These are phyloP conservation scores for Globisporangium emineosum DNA, from an alignment of 352 stramenopile genomes.

Conservation along the genomic window DNA sequence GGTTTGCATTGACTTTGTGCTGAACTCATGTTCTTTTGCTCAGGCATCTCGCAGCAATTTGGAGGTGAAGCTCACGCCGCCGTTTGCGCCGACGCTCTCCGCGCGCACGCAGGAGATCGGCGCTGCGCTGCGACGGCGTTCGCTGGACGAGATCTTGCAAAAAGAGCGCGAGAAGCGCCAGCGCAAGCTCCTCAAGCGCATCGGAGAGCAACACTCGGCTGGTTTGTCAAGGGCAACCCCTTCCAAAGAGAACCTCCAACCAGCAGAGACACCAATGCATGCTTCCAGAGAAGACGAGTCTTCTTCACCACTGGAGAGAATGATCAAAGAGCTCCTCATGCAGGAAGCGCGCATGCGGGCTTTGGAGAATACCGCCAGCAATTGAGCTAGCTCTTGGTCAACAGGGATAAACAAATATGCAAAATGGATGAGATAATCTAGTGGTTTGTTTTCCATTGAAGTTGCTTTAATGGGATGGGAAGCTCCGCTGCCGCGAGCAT, in stretches of 20 bases:
- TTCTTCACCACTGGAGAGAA: background rate
- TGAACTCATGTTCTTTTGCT: slow-evolving; percentile 11
- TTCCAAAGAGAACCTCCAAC: no score
- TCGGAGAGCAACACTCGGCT: background rate
- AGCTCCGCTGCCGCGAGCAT: slow-evolving; percentile 22
- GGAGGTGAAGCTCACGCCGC: slow-evolving; percentile 15
- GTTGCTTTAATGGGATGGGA: slow-evolving; percentile 28
- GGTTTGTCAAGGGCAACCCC: background rate
- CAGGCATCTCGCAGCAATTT: slow-evolving; percentile 6
- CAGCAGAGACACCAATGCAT: background rate
- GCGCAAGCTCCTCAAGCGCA: slow-evolving; percentile 1
- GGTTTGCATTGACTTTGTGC: background rate
- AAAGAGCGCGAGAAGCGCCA: slow-evolving; percentile 15
- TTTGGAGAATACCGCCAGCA: background rate
- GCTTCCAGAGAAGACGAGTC: background rate
- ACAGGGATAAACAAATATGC: no score
- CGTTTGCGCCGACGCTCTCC: slow-evolving; percentile 29
- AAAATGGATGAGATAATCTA: slow-evolving; percentile 24
- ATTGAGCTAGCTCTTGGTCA: background rate
- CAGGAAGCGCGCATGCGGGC: background rate
- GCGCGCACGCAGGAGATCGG: slow-evolving; percentile 27
- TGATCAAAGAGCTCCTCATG: background rate
- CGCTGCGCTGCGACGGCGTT: slow-evolving; percentile 13
- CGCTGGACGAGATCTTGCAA: slow-evolving; percentile 14
- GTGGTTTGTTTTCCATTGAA: slow-evolving; percentile 31